Conservation (phyloP, 768 basidiomycete genomes). For the Lepiota venenata region DNA sequence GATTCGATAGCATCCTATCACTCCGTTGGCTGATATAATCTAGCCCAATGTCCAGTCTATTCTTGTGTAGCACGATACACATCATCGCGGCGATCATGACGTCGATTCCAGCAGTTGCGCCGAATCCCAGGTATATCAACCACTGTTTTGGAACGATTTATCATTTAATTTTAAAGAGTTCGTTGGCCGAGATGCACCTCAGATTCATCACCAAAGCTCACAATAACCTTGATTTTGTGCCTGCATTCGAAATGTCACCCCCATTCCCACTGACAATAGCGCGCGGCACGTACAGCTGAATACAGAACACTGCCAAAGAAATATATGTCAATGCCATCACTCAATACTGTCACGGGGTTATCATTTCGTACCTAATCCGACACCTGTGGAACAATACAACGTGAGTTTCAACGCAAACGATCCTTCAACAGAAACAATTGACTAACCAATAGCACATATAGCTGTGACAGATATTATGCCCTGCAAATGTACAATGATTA, state of each 20-base stretch:
- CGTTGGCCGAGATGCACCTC: background rate
- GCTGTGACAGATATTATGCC: background rate
- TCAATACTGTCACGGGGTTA: background rate
- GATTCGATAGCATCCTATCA: constrained; percentile 22
- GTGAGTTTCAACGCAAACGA: background rate
- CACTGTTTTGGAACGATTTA: constrained; percentile 19
- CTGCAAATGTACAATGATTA: background rate
- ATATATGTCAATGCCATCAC: background rate
- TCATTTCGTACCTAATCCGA: background rate
- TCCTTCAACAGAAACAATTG: background rate
- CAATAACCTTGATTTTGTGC: background rate
- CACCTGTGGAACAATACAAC: background rate
- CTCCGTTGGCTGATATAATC: constrained; percentile 17
- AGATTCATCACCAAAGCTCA: background rate
- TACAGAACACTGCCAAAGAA: background rate
- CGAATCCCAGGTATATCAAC: constrained; percentile 28
- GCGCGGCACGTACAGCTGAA: background rate
- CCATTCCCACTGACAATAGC: background rate
- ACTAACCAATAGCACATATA: background rate
- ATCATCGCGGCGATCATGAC: constrained; percentile 26
- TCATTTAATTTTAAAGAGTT: background rate
- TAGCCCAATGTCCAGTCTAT: constrained; percentile 18
- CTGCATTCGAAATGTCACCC: background rate
- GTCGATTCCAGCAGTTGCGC: constrained; percentile 26
- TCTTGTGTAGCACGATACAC: constrained; percentile 29